A percentile compares a stretch with the other conserved stretches of the same genome.
phyloP scores from a whole-genome alignment of 306 rosid species.

The Quercus gilva region DNA sequence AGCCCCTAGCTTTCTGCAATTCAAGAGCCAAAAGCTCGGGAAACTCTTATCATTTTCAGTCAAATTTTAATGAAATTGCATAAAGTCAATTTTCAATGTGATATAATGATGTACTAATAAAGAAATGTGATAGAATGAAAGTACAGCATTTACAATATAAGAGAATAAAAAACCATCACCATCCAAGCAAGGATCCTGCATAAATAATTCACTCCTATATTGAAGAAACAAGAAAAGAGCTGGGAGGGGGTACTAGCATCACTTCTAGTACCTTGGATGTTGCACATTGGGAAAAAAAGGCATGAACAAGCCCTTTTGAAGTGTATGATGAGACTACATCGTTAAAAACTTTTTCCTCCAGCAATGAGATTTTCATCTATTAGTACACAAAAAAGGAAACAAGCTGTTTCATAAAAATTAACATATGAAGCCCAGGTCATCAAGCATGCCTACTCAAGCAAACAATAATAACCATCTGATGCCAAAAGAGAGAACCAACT shows the following conservation, averaged over 20 bases:
- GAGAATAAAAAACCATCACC: not conserved
- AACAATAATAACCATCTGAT: slow-evolving; percentile 10
- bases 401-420: slow-evolving; percentile 13
- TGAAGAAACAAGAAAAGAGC: not conserved
- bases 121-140: not conserved
- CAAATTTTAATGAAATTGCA: not conserved
- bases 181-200: not conserved
- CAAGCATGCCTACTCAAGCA: slow-evolving; percentile 12
- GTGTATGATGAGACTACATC: slow-evolving; percentile 67
- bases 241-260: slow-evolving; percentile 14
- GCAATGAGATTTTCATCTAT: slow-evolving; percentile 30
- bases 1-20: not conserved
- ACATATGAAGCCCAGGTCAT: not conserved
- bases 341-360: slow-evolving; percentile 84
- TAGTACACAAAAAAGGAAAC: slow-evolving; percentile 16
- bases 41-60: not conserved
- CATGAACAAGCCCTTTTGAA: slow-evolving; percentile 76
- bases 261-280: slow-evolving; percentile 66
- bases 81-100: not conserved
- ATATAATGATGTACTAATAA: not conserved
- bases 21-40: not conserved
- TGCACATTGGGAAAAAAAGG: slow-evolving; percentile 84
- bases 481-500: not conserved
- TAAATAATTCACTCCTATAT: not conserved
- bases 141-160: not conserved